phyloP scores from a whole-genome alignment of 1,284 basidiomycete genomes.

The Polyporus tsugae region DNA sequence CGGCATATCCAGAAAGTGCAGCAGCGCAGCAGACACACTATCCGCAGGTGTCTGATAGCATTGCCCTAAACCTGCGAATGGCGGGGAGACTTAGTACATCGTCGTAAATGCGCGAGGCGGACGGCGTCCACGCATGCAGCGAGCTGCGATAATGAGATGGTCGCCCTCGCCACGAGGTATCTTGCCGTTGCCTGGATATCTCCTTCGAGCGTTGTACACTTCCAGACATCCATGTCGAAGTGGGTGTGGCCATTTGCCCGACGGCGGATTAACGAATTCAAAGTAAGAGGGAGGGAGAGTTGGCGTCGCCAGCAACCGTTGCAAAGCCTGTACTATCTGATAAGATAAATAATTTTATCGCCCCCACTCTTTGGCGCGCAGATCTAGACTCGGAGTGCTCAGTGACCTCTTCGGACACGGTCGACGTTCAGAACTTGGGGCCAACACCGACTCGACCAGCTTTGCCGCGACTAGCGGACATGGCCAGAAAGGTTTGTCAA shows the following conservation, averaged over 20 bases:
- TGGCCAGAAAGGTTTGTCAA: constrained; percentile 25
- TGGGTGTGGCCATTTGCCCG: background rate
- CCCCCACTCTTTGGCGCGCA: too few species aligned
- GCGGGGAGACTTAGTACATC: constrained; percentile 6
- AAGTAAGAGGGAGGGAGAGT: background rate
- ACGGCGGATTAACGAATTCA: background rate
- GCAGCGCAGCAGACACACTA: background rate
- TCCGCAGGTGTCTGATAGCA: background rate
- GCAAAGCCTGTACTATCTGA: background rate
- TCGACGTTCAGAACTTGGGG: too few species aligned
- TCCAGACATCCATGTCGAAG: background rate
- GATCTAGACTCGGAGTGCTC: background rate
- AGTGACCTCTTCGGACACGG: too few species aligned
- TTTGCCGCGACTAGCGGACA: background rate
- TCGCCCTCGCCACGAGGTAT: constrained; percentile 5
- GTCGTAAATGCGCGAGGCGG: constrained; percentile 10
- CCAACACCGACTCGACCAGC: background rate
- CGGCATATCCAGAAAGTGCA: constrained; percentile 1
- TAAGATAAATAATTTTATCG: background rate
- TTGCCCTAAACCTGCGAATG: constrained; percentile 17
- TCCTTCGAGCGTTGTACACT: background rate
- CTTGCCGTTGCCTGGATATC: background rate
- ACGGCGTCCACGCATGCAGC: background rate
- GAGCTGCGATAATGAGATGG: background rate
- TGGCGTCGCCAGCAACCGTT: background rate